Evolutionary conservation across 2,329 filamentous ascomycete genomes (phyloP), one percentile per base, ranked within the genome.

Genomic region (Colletotrichum sp.): DNA sequence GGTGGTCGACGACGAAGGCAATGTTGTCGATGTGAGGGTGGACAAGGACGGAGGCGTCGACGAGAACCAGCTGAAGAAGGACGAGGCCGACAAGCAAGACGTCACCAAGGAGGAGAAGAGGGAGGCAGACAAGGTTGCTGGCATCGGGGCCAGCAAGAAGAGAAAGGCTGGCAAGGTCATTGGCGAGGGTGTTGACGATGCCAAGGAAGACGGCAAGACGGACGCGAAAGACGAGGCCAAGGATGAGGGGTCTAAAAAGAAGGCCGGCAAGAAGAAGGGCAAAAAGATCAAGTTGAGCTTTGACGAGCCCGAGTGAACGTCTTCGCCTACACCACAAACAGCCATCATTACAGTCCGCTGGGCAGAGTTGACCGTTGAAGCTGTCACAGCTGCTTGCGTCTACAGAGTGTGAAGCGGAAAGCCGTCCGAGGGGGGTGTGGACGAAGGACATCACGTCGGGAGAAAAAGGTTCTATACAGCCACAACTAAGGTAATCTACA

Each of bases 1-100:
- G 0, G 92, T 95, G 68, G 91, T 97, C 6, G 91, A 96, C 78
- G 94, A 95, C 81, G 88, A 90, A 6, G 94, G 92, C 66, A 93
- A 95, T 71, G 89, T 93, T 34, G 89, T 93, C 34, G 63, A 83
- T 85, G 79, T 91, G 79, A 77, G 89, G 22, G 82, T 90, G 6
- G 85, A 84, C 68, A 82, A 82, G 60, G 87, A 90, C 76, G 88
- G 88, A 9, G 81, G 77, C 6, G 84, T 88, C n/a, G 85, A 81
- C n/a, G 79, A 77, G 34, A 73, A 81, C 79, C 76, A 74, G 44
- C 80, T 80, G 77, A 78, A 82, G 72, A 77, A 79, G 61, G 82
- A 82, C 71, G 70, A 78, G 61, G 79, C 80, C 74, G 75, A 78
- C 63, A 79, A 82, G 68, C 77, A 77, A 32, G 79, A 78, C 6